Percentiles rank a stretch among this genome's conserved stretches.
These are phyloP conservation scores for Roridomyces roridus DNA, from an alignment of 768 basidiomycete species.

Conservation along the genomic window DNA sequence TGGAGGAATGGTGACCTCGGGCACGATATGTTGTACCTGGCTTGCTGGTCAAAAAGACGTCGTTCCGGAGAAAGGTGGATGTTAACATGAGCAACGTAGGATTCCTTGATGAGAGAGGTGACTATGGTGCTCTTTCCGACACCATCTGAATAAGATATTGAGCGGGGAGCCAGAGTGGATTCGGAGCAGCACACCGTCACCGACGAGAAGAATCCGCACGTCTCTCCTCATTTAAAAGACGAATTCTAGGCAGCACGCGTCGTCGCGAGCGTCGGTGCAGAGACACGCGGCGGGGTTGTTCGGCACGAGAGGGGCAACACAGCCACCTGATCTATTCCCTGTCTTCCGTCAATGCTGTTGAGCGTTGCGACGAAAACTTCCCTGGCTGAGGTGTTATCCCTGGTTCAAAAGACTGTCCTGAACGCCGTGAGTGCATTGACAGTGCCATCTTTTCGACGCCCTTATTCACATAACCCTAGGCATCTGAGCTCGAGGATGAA, in stretches of 20 bases:
- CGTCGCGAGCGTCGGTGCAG: no score
- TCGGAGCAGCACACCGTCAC: conserved; percentile 71
- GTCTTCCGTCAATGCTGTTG: conserved; percentile 8
- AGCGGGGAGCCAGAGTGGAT: conserved; percentile 5
- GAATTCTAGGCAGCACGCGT: no score
- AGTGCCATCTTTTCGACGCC: no score
- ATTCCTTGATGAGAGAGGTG: conserved; percentile 95
- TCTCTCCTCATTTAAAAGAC: conserved; percentile 88
- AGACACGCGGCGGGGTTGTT: no score
- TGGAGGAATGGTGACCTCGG: conserved; percentile 97
- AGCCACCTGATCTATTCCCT: background rate
- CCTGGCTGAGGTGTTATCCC: conserved; percentile 14
- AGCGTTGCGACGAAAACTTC: conserved; percentile 15
- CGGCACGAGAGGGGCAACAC: no score
- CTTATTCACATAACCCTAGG: conserved; percentile 39
- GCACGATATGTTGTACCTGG: conserved; percentile 93
- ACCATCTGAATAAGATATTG: conserved; percentile 65
- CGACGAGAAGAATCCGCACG: conserved; percentile 92
- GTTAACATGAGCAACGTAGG: conserved; percentile 84
- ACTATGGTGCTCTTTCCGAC: conserved; percentile 99
- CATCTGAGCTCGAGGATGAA: conserved; percentile 62
- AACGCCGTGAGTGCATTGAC: conserved; percentile 14
- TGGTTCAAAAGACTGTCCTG: conserved; percentile 20
- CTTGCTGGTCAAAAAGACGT: background rate
- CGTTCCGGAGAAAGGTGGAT: conserved; percentile 29